Evolutionary conservation across 306 rosid genomes (phyloP).

Genomic region (Begonia loranthoides): DNA sequence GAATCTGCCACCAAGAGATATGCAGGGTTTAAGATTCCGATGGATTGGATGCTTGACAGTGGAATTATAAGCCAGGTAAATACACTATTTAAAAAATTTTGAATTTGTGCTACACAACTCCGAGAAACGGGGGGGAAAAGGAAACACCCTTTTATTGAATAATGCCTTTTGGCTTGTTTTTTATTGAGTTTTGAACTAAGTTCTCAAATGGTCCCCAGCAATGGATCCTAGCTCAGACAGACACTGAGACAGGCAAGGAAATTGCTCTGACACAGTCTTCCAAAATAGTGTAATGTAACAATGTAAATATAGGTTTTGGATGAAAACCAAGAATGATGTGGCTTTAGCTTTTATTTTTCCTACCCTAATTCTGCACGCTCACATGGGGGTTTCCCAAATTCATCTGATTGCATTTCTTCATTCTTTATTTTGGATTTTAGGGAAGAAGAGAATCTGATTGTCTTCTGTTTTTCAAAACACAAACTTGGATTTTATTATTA

Average conservation of each 20-base stretch:
- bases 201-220: no score
- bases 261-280: slow-evolving; percentile 6
- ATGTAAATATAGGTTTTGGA: slow-evolving; percentile 10
- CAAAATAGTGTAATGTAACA: neutral
- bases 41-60: slow-evolving; percentile 84
- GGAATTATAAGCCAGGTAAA: slow-evolving; percentile 65
- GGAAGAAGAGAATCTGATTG: neutral
- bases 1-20: slow-evolving; percentile 68
- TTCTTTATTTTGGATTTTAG: neutral
- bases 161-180: no score
- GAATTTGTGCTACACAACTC: neutral
- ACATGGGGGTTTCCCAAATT: slow-evolving; percentile 11
- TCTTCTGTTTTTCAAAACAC: neutral
- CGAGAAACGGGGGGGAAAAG: neutral
- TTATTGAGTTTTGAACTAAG: no score
- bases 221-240: no score
- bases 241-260: neutral
- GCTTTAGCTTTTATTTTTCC: slow-evolving; percentile 16
- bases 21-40: slow-evolving; percentile 54
- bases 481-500: no score
- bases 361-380: slow-evolving; percentile 25
- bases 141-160: neutral
- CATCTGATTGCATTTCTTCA: slow-evolving; percentile 24
- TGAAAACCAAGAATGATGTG: slow-evolving; percentile 22
- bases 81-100: neutral